Conservation (phyloP, 2,329 filamentous ascomycete species). For the Malbranchea cinnamomea region DNA sequence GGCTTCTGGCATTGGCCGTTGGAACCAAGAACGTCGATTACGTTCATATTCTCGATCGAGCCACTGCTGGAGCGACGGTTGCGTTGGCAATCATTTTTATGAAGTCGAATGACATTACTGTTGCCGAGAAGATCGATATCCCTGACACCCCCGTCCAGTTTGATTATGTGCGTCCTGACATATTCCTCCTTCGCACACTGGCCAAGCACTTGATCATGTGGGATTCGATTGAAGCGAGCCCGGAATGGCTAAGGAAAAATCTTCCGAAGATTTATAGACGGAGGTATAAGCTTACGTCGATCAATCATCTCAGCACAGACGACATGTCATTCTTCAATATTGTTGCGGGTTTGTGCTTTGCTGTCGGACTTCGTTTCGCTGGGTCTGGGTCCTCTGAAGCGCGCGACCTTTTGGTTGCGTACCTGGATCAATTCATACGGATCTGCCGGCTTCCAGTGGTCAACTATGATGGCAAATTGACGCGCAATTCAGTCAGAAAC, state of each 20-base stretch:
- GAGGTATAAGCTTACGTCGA: conserved; percentile 44
- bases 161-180: conserved; percentile 87
- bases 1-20: conserved; percentile 71
- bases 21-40: conserved; percentile 81
- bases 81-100: conserved; percentile 87
- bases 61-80: conserved; percentile 82
- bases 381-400: conserved; percentile 56
- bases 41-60: conserved; percentile 84
- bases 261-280: conserved; percentile 56
- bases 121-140: conserved; percentile 84
- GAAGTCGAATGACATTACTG: conserved; percentile 78
- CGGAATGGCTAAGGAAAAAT: conserved; percentile 60
- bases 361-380: conserved; percentile 55
- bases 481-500: conserved; percentile 70
- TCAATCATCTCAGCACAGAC: conserved; percentile 54
- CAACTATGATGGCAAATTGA: conserved; percentile 70
- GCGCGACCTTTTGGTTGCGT: conserved; percentile 66
- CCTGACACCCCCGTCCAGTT: conserved; percentile 84
- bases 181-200: conserved; percentile 77
- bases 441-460: conserved; percentile 49
- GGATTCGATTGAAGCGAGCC: conserved; percentile 60
- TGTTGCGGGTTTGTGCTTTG: conserved; percentile 70
- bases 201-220: conserved; percentile 88
- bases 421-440: conserved; percentile 74
- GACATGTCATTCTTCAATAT: conserved; percentile 92